Evolutionary conservation across 163 green algal genomes (phyloP), one percentile per base, ranked within the genome.

Genomic region (Picocystis sp.): DNA sequence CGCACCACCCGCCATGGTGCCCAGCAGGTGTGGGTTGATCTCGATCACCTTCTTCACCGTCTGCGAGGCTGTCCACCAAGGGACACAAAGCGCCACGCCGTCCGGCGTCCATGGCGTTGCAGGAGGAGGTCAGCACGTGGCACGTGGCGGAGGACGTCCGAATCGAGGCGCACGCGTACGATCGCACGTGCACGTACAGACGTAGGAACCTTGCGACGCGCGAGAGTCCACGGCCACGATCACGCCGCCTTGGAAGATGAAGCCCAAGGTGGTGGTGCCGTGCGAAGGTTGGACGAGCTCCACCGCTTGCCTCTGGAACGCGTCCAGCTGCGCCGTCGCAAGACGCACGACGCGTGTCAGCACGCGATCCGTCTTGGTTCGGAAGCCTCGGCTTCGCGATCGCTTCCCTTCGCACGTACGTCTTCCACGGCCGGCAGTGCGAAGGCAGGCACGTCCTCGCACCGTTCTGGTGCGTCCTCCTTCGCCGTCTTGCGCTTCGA

Each of bases 21-120:
- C 91, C 45, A 99, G 71, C 35, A 99, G 70, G 71, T 82, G 94
- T 9, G 80, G 82, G 66, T 99, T 99, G 71, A 98, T 99, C 71
- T 97, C 87, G 38, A 98, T 94, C 3, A 98, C 87, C 66, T 97
- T 97, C 73, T 96, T 94, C 35, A 95, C 84, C 2, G 86, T 93
- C 61, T 97, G 88, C 1, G 85, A 94, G 8, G 84, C 81, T 91
- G 74, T 59, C 52, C 11, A 9, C 3, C n/a, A 12, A 43, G 21
- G 14, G 14, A 52, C 25, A 52, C 21, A 51, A 13, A 50, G 29
- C 52, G 24, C 11, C 43, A 60, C 22, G 15, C 13, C 17, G 17
- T 19, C 17, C 17, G 17, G 17, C 17, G 17, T 19, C 17, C 17
- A 19, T 19, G 17, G 17, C 17, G 17, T 19, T 19, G 17, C 17